A percentile compares a stretch with the other conserved stretches of the same genome.
Conservation (phyloP, 1,284 basidiomycete species). For the Ustilago bromivora region DNA sequence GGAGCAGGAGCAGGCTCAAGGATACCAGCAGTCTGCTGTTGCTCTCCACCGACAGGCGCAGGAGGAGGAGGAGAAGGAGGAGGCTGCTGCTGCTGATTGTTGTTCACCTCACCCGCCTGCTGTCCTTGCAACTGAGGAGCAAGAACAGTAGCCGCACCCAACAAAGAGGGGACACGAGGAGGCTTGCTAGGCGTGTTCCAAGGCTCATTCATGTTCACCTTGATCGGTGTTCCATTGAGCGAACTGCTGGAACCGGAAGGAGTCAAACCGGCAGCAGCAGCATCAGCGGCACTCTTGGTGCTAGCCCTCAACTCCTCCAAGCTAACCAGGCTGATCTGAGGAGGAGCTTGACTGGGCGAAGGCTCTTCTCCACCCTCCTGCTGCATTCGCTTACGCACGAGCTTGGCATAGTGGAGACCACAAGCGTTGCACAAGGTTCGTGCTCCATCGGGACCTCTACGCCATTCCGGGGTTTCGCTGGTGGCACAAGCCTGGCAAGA, state of each 20-base stretch:
- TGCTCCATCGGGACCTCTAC: slow-evolving; percentile 66
- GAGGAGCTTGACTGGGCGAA: slow-evolving; percentile 28
- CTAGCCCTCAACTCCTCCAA: slow-evolving; percentile 61
- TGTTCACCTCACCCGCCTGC: slow-evolving; percentile 1
- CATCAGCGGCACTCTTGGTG: slow-evolving; percentile 51
- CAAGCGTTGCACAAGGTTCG: slow-evolving; percentile 69
- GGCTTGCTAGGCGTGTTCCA: slow-evolving; percentile 49
- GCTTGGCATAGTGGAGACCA: slow-evolving; percentile 61
- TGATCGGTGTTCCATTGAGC: slow-evolving; percentile 42
- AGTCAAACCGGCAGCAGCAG: slow-evolving; percentile 28
- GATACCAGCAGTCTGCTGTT: slow-evolving; percentile 12
- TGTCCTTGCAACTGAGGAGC: slow-evolving; percentile 10
- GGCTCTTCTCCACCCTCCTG: slow-evolving; percentile 49
- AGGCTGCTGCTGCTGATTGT: not conserved
- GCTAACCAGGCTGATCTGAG: slow-evolving; percentile 50
- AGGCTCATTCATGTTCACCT: slow-evolving; percentile 16
- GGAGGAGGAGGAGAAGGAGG: slow-evolving; percentile 3
- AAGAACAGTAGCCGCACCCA: slow-evolving; percentile 23
- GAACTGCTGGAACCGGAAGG: slow-evolving; percentile 27
- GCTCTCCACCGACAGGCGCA: not conserved
- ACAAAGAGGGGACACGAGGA: slow-evolving; percentile 23
- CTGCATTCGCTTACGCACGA: slow-evolving; percentile 56
- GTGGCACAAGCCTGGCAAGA: slow-evolving; percentile 63
- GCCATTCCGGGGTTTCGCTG: slow-evolving; percentile 67
- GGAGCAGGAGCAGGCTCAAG: slow-evolving; percentile 34